Percentiles rank a stretch among this genome's conserved stretches.
Evolutionary conservation across 768 basidiomycete genomes (phyloP).

Genomic region (Boletus rubroflammeus): DNA sequence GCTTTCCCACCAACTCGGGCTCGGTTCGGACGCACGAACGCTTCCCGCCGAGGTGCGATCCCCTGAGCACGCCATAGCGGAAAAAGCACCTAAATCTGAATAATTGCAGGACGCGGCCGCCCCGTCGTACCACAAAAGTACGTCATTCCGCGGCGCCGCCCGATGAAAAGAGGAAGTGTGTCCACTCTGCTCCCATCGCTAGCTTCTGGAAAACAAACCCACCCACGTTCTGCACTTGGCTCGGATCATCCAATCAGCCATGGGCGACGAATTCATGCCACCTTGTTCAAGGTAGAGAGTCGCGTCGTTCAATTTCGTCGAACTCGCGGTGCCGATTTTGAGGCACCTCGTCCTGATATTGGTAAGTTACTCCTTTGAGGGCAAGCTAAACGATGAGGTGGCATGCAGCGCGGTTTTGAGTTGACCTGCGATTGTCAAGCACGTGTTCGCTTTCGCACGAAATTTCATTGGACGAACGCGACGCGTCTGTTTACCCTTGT

Average conservation of each 20-base stretch:
- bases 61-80: neutral
- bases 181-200: neutral
- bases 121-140: neutral
- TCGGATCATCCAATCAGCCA: neutral
- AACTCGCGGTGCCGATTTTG: neutral
- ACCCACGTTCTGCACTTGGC: neutral
- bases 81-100: neutral
- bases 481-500: conserved; percentile 31
- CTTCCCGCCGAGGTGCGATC: neutral
- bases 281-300: neutral
- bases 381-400: no score
- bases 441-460: neutral
- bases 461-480: conserved; percentile 24
- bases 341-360: neutral
- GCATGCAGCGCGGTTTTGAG: neutral
- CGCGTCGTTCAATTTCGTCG: no score
- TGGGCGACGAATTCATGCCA: neutral
- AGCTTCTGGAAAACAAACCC: neutral
- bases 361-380: neutral
- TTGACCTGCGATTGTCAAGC: neutral
- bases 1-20: neutral
- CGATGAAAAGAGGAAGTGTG: neutral
- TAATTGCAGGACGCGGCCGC: neutral
- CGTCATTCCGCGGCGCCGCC: no score
- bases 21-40: neutral